phyloP scores from a whole-genome alignment of 1,284 basidiomycete genomes.

The Inonotus hispidus region DNA sequence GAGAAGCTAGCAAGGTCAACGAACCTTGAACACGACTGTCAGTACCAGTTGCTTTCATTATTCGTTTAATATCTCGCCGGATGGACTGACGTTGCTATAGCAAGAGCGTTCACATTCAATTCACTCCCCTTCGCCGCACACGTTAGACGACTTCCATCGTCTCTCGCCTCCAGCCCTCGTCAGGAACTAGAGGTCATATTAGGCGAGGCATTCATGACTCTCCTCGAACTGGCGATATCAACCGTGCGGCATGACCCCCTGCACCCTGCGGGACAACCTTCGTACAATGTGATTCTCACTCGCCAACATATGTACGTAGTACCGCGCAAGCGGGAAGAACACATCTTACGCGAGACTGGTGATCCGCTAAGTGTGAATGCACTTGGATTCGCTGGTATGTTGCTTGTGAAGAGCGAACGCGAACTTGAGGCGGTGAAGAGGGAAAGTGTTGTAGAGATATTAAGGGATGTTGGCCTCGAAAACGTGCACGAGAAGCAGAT shows the following conservation, averaged over 20 bases:
- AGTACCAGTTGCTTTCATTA: constrained; percentile 19
- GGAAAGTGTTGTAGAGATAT: constrained; percentile 54
- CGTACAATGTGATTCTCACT: constrained; percentile 83
- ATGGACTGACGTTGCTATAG: constrained; percentile 34
- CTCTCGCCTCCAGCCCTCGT: constrained; percentile 39
- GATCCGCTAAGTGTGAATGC: constrained; percentile 69
- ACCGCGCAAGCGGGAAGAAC: constrained; percentile 59
- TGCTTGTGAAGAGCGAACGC: constrained; percentile 74
- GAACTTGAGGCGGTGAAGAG: constrained; percentile 64
- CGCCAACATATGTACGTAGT: constrained; percentile 79
- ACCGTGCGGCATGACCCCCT: constrained; percentile 62
- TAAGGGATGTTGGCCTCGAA: constrained; percentile 54
- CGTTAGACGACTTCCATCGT: constrained; percentile 55
- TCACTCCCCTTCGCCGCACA: constrained; percentile 77
- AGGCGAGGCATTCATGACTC: constrained; percentile 60
- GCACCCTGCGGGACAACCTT: constrained; percentile 56
- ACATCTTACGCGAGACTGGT: constrained; percentile 45
- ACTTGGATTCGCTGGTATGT: constrained; percentile 81
- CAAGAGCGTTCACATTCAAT: constrained; percentile 65
- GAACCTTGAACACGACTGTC: constrained; percentile 56
- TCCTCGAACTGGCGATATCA: constrained; percentile 76
- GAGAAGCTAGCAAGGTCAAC: constrained; percentile 60
- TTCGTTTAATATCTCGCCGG: background rate
- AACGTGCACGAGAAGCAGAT: constrained; percentile 61
- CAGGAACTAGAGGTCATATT: constrained; percentile 51